Conservation (phyloP, 2,329 filamentous ascomycete species). For the Colletotrichum noveboracense region DNA sequence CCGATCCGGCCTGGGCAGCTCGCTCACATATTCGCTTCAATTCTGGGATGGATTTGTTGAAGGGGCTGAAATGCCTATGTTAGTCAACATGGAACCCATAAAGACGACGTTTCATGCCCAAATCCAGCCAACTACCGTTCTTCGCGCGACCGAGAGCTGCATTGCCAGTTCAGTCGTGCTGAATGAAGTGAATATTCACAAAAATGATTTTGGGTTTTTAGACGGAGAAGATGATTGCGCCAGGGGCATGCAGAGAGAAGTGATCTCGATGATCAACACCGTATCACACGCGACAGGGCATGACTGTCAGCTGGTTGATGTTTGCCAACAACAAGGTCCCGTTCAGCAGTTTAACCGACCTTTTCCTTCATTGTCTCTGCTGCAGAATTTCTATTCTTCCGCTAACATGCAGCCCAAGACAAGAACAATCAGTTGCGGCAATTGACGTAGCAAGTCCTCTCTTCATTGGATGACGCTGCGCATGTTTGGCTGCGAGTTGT, state of each 20-base stretch:
- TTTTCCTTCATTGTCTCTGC: neutral
- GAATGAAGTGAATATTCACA: neutral
- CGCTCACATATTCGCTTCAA: neutral
- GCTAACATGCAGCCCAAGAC: neutral
- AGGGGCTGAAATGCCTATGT: too few relatives aligned
- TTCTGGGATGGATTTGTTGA: neutral
- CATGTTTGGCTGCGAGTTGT: neutral
- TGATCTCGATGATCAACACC: accelerated
- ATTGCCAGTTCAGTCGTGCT: neutral
- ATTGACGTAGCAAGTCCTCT: neutral
- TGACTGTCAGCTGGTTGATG: neutral
- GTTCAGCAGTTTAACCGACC: neutral
- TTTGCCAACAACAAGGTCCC: neutral
- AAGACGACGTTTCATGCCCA: neutral
- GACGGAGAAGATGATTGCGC: neutral
- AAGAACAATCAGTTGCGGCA: neutral
- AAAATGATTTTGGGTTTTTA: accelerated
- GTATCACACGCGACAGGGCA: neutral
- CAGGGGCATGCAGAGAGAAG: neutral
- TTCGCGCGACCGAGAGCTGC: neutral
- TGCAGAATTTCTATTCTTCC: neutral
- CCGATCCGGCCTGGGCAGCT: neutral
- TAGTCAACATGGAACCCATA: too few relatives aligned
- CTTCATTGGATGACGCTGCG: neutral
- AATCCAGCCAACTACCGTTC: neutral